Conservation (phyloP, 352 stramenopile species). For the Albugo candida region DNA sequence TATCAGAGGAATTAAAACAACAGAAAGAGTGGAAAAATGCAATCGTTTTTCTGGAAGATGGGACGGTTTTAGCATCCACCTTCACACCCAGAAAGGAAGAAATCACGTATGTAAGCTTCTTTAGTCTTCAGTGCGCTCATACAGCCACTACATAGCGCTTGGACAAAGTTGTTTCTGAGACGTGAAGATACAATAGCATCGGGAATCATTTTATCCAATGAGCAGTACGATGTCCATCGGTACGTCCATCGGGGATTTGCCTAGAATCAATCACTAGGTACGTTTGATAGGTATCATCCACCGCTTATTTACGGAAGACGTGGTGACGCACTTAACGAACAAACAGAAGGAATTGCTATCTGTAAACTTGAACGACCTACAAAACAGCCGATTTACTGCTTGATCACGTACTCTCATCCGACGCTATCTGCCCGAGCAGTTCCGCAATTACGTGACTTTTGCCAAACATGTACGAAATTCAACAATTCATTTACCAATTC, state of each 20-base stretch:
- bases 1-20: slow-evolving; percentile 31
- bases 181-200: slow-evolving; percentile 52
- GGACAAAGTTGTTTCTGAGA: slow-evolving; percentile 56
- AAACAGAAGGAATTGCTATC: slow-evolving; percentile 50
- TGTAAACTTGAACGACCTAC: slow-evolving; percentile 26
- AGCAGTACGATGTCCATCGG: slow-evolving; percentile 73
- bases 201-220: slow-evolving; percentile 42
- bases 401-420: slow-evolving; percentile 70
- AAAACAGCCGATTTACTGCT: slow-evolving; percentile 27
- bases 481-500: too few relatives aligned
- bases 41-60: slow-evolving; percentile 38
- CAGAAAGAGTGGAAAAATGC: slow-evolving; percentile 51
- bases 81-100: slow-evolving; percentile 45
- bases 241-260: slow-evolving; percentile 7
- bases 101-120: slow-evolving; percentile 15
- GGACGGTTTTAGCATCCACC: slow-evolving; percentile 25
- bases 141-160: slow-evolving; percentile 9
- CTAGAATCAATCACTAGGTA: not conserved
- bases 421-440: slow-evolving; percentile 56
- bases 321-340: slow-evolving; percentile 34
- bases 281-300: slow-evolving; percentile 33
- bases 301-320: slow-evolving; percentile 56
- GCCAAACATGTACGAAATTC: slow-evolving; percentile 13
- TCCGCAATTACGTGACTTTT: slow-evolving; percentile 63
- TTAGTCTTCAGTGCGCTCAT: not conserved